These are phyloP conservation scores for Endocladia muricata DNA, from an alignment of 31 red algal species.

Conservation along the genomic window DNA sequence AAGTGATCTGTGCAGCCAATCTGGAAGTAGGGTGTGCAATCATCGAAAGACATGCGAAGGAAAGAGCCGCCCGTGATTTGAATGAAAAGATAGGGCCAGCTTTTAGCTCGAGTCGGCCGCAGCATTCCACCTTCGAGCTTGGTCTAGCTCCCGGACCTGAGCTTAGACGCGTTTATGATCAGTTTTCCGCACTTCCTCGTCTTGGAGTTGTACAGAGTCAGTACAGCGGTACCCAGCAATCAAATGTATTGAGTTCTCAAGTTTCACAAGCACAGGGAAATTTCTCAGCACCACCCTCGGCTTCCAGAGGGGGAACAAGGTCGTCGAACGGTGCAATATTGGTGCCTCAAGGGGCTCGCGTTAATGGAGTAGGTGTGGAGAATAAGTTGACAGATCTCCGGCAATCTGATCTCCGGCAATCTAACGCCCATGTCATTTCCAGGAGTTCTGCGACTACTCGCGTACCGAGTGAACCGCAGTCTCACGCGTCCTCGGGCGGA, in stretches of 20 bases:
- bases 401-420: not conserved
- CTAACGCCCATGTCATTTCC: not conserved
- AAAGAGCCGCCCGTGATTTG: slow-evolving; percentile 71
- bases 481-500: not conserved
- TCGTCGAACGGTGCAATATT: not conserved
- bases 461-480: not conserved
- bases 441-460: not conserved
- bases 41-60: slow-evolving; percentile 89
- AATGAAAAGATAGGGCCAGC: slow-evolving; percentile 75
- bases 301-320: no score
- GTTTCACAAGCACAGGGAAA: not conserved
- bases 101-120: slow-evolving; percentile 53
- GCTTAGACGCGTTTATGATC: slow-evolving; percentile 59
- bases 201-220: slow-evolving; percentile 1
- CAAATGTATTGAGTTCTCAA: not conserved
- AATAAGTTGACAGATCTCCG: not conserved
- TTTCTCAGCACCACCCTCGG: not conserved
- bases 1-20: slow-evolving; percentile 85
- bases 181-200: slow-evolving; percentile 58
- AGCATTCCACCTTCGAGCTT: slow-evolving; percentile 31
- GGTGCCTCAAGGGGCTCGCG: not conserved
- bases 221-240: not conserved
- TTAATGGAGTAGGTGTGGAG: not conserved
- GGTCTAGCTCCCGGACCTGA: slow-evolving; percentile 36
- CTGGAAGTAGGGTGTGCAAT: slow-evolving; percentile 90